Base-by-base conservation (phyloP, 2,329 filamentous ascomycete genomes). In the Ophiocordyceps sinensis region DNA sequence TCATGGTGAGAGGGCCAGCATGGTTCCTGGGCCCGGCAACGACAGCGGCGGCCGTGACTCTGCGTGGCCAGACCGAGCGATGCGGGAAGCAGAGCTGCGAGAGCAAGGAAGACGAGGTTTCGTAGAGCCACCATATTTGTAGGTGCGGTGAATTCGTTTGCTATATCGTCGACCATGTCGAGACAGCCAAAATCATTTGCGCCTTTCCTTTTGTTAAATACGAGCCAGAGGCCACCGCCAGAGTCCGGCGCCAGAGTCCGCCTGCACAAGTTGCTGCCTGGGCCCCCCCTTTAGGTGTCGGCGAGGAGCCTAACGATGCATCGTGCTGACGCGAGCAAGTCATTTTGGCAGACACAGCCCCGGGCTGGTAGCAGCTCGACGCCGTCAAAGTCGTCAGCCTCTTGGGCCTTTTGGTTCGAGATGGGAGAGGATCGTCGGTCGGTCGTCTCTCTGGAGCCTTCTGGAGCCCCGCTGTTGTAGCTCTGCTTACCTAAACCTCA, bases 1-100 rank as follows among this genome's bases (percentile, higher is more conserved):
- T 55, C 50, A 6, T 49, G 35, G 3, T 45, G 23, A 0, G 56
- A 54, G 0, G 74, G 74, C 71, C 73, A 79, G 48, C 61, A 65
- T 1, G 46, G 21, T 41, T 76, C 68, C 21, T 63, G 65, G 1
- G 73, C 71, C 32, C 67, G 62, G 51, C 62, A 66, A 19, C 62
- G 62, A 50, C 67, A 71, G 21, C 44, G 31, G 3, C n/a, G 17
- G 28, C 39, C 36, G 35, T 41, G 30, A 9, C 32, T 23, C 12
- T 31, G 30, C 15, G 29, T 21, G 14, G 39, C 28, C 28, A 35
- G 30, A 19, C 19, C 23, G 17, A 9, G 36, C 14, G 36, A 29
- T 1, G 11, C 23, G n/a, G 15, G 26, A 10, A 29, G 14, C 21
- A 29, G 26, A 7, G 26, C n/a, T 13, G n/a, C 9, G 9, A 35